Base-by-base conservation (phyloP, 83 land plant species). In the Diphasiastrum complanatum region DNA sequence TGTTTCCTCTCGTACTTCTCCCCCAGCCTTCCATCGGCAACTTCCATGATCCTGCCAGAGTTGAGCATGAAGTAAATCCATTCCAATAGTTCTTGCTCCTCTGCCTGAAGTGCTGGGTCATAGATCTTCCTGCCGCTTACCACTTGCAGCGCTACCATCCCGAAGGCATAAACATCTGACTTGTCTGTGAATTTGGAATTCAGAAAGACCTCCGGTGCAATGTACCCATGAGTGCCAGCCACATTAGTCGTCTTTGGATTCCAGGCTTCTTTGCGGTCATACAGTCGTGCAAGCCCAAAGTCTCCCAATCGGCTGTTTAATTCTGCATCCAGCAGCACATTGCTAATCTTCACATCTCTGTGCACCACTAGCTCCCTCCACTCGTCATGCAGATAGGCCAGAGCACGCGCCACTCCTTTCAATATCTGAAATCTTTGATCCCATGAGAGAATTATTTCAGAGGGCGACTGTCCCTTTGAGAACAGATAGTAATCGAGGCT, bases 221-320 rank as follows among this genome's bases (percentile, higher is more conserved):
- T 60, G 53, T 87, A 87, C 2, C 95, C 95, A 56, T 78, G 35
- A 0, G 95, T 88, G 0, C 95, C 95, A 0, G 88, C 95, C 10
- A 80, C 72, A 25, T 54, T 48, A 0, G 84, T 88, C 49, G 74
- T 78, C 20, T 25, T 25, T 19, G 84, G 82, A 24, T 68, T 63
- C 1, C 69, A 5, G 0, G 75, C 82, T n/a, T n/a, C n/a, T n/a
- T n/a, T n/a, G 62, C 80, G 95, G 56, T 82, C 82, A 33, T 79
- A 71, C 22, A 85, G 47, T 22, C 75, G 72, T 0, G 95, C 90
- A 2, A 88, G 78, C 2, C 90, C 95, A 46, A 85, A 88, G 38
- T 88, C 95, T 5, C 95, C 84, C 1, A 88, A 61, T 33, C 65
- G 58, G 1, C 80, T 87, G 51, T 82, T 80, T 54, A 79, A 20